Evolutionary conservation across 225 moss, liverwort and hornwort species (phyloP), one percentile per base, ranked within the genome.

Genomic region (Physcomitrium patens): DNA sequence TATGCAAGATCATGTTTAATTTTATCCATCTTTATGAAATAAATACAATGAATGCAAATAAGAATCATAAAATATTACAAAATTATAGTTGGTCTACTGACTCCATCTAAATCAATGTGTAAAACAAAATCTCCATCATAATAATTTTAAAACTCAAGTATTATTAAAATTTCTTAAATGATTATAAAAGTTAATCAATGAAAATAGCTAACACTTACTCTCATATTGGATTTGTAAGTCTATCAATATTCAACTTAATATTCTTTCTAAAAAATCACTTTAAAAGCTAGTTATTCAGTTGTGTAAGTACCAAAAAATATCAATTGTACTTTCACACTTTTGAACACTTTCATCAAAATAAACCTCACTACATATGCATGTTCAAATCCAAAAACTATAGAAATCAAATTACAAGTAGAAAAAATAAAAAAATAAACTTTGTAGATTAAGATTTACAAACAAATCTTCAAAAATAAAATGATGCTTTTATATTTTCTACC

Each of bases 171-270:
- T 11, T 18, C 26, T 24, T 10, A 42, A n/a, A 6, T 6, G 7
- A 6, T 10, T 57, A 42, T 0, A 19, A 58, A 3, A 12, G 12
- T 12, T 16, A 12, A 1, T 69, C 42, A 17, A n/a, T 24, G 60
- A 17, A 13, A 55, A 16, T 17, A 6, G 23, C 5, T 8, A 8
- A 53, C 50, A 5, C 26, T 27, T 17, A 60, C 28, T 43, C 58
- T 6, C 24, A 57, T 67, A 55, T 72, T 77, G 77, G 72, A 62
- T 67, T 72, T 81, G 64, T 2, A 77, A 73, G 23, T 28, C 76
- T 53, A 72, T 16, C 69, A 16, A 19, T 2, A 26, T 10, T 3
- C 8, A 20, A 54, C 42, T 14, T 19, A 37, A 15, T 64, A 50
- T 49, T 58, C 20, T 55, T 45, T 1, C n/a, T 6, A 0, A 14